Base-by-base conservation (phyloP, 1,139 yeast species). In the Suhomyces wounanorum region DNA sequence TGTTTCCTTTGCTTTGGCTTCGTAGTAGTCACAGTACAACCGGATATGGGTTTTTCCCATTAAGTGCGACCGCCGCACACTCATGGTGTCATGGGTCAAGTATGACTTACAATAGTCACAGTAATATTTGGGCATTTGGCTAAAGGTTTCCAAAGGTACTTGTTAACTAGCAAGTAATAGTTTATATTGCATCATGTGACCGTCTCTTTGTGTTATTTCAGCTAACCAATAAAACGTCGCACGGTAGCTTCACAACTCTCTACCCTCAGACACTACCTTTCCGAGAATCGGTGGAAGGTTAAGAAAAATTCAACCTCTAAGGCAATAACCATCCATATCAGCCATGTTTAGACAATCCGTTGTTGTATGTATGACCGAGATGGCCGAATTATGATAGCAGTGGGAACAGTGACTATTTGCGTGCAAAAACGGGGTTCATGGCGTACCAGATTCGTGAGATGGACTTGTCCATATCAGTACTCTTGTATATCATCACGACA, bases 61-160 rank as follows among this genome's bases (percentile, higher is more conserved):
- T 46, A 89, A 70, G 68, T 92, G 98, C 40, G 92, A 85, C 62
- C 87, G 85, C 42, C 97, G 73, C 48, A 91, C 97, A 70, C 96
- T 87, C 65, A 84, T 76, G 30, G 96, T 87, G 68, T 90, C 97
- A 64, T 91, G 97, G 1, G 97, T 91, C 53, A 91, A 75, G 61
- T 87, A 87, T 23, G 92, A 83, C 68, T 85, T 85, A 66, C 97
- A 91, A 64, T 90, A 91, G 61, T 88, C 96, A 69, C 97, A 91
- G 69, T 86, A 88, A 67, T 85, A 87, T 59, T 78, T 80, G 6
- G 82, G 80, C 84, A 79, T 79, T 17, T 30, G 38, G 38, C n/a
- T 38, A 21, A 17, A 2, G 41, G 30, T 23, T 3, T 10, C n/a
- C 7, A 10, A 11, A 9, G 10, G 40, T 18, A 2, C 16, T 11